phyloP scores from a whole-genome alignment of 2,329 filamentous ascomycete genomes.

The Venturia oleaginea region DNA sequence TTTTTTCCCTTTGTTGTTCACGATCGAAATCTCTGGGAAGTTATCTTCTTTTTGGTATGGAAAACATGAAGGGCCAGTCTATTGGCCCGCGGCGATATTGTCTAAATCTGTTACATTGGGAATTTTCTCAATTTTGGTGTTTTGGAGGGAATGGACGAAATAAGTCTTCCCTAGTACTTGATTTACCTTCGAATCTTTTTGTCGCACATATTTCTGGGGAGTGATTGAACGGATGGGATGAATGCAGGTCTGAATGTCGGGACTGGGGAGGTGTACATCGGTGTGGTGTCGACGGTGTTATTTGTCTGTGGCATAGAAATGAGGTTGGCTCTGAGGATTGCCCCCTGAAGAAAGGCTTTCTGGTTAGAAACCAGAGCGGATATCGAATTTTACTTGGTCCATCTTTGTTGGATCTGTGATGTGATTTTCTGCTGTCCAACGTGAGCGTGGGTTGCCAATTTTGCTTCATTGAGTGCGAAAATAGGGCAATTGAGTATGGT shows the following conservation, averaged over 20 bases:
- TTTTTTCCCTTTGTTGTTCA: background rate
- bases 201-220: background rate
- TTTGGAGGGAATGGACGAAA: background rate
- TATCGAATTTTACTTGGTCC: background rate
- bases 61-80: background rate
- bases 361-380: slow-evolving; percentile 2
- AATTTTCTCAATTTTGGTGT: background rate
- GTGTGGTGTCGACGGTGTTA: background rate
- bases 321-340: background rate
- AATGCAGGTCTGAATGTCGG: background rate
- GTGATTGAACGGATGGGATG: background rate
- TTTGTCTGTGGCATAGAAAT: background rate
- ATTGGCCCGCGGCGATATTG: background rate
- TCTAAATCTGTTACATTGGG: background rate
- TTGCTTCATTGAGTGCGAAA: background rate
- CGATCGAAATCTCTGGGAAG: background rate
- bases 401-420: background rate
- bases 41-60: background rate
- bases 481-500: too few species aligned
- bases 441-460: background rate
- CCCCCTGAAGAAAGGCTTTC: background rate
- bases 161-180: background rate
- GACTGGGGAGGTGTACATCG: background rate
- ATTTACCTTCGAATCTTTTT: background rate
- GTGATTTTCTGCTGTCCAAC: background rate